These are phyloP conservation scores for Pochonia chlamydosporia DNA, from an alignment of 2,329 filamentous ascomycete genomes.

Conservation along the genomic window DNA sequence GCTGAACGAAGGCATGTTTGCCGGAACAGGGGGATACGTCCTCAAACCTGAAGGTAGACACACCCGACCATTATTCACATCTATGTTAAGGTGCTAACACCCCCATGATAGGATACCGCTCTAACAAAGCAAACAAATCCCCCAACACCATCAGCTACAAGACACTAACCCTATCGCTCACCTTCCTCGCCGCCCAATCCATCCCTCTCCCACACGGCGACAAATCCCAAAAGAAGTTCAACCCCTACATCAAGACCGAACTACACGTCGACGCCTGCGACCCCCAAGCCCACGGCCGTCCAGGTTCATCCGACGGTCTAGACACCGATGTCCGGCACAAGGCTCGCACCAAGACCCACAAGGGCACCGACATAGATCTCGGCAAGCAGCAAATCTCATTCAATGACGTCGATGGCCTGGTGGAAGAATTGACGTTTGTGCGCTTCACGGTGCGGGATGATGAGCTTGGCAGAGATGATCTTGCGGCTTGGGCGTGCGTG, in stretches of 20 bases:
- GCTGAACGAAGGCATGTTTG: constrained; percentile 92
- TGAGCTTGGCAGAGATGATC: constrained; percentile 68
- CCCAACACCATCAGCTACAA: constrained; percentile 38
- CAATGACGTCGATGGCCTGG: constrained; percentile 45
- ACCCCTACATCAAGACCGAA: constrained; percentile 78
- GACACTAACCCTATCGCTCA: constrained; percentile 64
- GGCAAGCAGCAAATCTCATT: constrained; percentile 53
- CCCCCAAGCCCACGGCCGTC: constrained; percentile 30
- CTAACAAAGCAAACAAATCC: constrained; percentile 16
- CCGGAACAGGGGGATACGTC: constrained; percentile 75
- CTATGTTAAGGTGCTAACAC: too few species aligned
- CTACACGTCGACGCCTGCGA: constrained; percentile 70
- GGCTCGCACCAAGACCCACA: constrained; percentile 50
- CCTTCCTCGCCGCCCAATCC: constrained; percentile 70
- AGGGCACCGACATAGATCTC: constrained; percentile 60
- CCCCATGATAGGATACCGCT: constrained; percentile 21
- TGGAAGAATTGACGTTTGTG: constrained; percentile 67
- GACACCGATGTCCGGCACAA: constrained; percentile 45
- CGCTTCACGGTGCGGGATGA: constrained; percentile 86
- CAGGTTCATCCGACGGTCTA: constrained; percentile 31
- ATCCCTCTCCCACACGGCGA: constrained; percentile 59
- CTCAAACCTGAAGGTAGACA: constrained; percentile 67
- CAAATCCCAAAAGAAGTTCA: constrained; percentile 50
- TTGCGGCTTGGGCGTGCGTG: constrained; percentile 86
- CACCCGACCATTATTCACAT: background rate